phyloP scores from a whole-genome alignment of 2,329 filamentous ascomycete genomes.

The Camillea tinctor region DNA sequence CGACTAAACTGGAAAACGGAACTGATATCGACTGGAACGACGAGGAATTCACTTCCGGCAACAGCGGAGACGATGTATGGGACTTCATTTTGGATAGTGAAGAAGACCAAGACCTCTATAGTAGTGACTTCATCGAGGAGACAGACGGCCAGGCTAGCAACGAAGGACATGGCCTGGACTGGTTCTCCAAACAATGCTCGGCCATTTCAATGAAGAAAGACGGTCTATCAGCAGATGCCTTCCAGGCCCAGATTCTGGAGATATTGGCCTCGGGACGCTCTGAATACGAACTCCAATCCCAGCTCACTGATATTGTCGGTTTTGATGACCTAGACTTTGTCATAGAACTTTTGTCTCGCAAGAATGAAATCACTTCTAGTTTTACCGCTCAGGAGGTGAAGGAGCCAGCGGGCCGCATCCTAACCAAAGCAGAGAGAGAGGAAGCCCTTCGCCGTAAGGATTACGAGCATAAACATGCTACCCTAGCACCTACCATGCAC shows the following conservation, averaged over 20 bases:
- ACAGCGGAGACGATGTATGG: slow-evolving; percentile 81
- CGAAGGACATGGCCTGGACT: slow-evolving; percentile 56
- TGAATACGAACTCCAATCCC: slow-evolving; percentile 88
- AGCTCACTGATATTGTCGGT: slow-evolving; percentile 84
- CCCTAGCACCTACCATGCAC: slow-evolving; percentile 68
- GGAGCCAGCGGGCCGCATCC: slow-evolving; percentile 52
- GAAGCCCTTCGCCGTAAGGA: slow-evolving; percentile 75
- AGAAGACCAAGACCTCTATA: slow-evolving; percentile 62
- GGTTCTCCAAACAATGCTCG: slow-evolving; percentile 70
- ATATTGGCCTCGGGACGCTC: slow-evolving; percentile 65
- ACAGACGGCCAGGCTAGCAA: slow-evolving; percentile 27
- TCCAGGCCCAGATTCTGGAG: slow-evolving; percentile 75
- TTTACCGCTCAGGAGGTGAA: slow-evolving; percentile 34
- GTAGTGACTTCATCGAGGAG: slow-evolving; percentile 62
- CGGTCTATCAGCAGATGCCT: slow-evolving; percentile 65
- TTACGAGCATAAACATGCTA: slow-evolving; percentile 75
- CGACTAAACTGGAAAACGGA: slow-evolving; percentile 48
- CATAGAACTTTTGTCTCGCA: slow-evolving; percentile 80
- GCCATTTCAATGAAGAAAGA: slow-evolving; percentile 63
- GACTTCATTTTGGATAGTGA: slow-evolving; percentile 81
- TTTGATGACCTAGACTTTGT: slow-evolving; percentile 94
- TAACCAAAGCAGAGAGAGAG: slow-evolving; percentile 76
- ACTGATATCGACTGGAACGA: slow-evolving; percentile 66
- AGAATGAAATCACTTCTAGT: slow-evolving; percentile 62
- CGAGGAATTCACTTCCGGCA: slow-evolving; percentile 53